These are phyloP conservation scores for Echinosophora koreensis DNA, from an alignment of 306 rosid genomes.

Conservation along the genomic window DNA sequence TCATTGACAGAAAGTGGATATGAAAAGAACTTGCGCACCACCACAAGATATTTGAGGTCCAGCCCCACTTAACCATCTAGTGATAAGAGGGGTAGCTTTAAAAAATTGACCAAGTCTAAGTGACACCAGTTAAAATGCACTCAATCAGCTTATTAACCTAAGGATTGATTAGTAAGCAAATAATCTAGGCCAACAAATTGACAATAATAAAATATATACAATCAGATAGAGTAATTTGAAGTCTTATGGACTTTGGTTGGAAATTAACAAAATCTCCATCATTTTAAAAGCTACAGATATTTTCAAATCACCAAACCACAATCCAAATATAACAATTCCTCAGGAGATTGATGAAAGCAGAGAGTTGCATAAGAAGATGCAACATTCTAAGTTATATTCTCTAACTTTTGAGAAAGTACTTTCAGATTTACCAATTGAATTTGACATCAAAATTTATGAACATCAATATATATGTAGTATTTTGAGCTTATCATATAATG, in stretches of 20 bases:
- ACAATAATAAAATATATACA: not conserved
- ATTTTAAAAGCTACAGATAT: not conserved
- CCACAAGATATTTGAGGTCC: not conserved
- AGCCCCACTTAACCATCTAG: slow-evolving; percentile 11
- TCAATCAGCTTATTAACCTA: slow-evolving; percentile 20
- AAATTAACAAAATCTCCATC: not conserved
- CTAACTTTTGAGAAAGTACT: not conserved
- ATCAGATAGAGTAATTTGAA: slow-evolving; percentile 19
- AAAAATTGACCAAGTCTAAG: not conserved
- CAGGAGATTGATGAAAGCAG: slow-evolving; percentile 18
- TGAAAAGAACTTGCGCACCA: not conserved
- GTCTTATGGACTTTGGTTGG: slow-evolving; percentile 1
- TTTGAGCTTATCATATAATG: not conserved
- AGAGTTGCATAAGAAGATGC: slow-evolving; percentile 12
- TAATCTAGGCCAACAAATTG: slow-evolving; percentile 6
- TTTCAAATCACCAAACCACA: slow-evolving; percentile 33
- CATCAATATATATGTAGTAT: not conserved
- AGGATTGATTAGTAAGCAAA: not conserved
- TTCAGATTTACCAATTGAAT: slow-evolving; percentile 23
- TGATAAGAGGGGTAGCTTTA: not conserved
- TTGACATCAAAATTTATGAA: slow-evolving; percentile 19
- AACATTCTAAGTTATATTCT: slow-evolving; percentile 16
- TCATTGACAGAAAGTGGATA: not conserved
- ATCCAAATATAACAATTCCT: slow-evolving; percentile 9
- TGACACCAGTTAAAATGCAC: not conserved